A percentile compares a stretch with the other conserved stretches of the same genome.
Evolutionary conservation across 192 early-diverging fungal genomes (phyloP).

Genomic region (Podila clonocystis): DNA sequence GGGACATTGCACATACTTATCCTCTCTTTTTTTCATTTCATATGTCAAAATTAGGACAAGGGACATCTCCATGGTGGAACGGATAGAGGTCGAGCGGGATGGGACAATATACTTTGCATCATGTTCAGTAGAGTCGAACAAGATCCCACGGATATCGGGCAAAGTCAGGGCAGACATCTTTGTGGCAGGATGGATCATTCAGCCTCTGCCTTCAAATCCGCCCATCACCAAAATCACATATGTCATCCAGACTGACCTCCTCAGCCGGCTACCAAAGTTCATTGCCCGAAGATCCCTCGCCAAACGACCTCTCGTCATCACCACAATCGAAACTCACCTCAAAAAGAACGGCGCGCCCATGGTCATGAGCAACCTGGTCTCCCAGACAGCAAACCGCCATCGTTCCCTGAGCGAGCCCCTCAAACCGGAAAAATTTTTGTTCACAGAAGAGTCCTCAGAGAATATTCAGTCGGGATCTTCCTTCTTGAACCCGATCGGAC

Average conservation of each 20-base stretch:
- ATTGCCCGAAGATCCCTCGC: constrained; percentile 61
- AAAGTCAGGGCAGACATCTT: constrained; percentile 53
- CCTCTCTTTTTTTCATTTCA: background rate
- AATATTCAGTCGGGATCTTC: constrained; percentile 6
- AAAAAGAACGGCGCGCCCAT: constrained; percentile 53
- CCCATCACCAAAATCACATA: constrained; percentile 62
- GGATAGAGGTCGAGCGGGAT: constrained; percentile 53
- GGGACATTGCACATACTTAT: background rate
- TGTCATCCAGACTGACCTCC: constrained; percentile 61
- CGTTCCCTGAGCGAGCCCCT: constrained; percentile 43
- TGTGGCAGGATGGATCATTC: constrained; percentile 66
- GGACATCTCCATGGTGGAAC: constrained; percentile 47
- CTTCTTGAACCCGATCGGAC: constrained; percentile 19
- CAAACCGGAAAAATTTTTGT: constrained; percentile 20
- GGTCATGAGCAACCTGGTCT: background rate
- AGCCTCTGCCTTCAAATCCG: constrained; percentile 57
- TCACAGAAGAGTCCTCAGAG: constrained; percentile 28
- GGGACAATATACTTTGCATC: constrained; percentile 61
- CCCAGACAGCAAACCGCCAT: constrained; percentile 2
- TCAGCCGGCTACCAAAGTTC: constrained; percentile 63
- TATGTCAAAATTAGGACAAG: constrained; percentile 18
- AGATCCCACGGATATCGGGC: constrained; percentile 53
- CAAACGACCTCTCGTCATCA: constrained; percentile 61
- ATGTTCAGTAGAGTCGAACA: constrained; percentile 56
- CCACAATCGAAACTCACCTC: constrained; percentile 57